Base-by-base conservation (phyloP, 805 yeast species). In the Metschnikowia rubicola region DNA sequence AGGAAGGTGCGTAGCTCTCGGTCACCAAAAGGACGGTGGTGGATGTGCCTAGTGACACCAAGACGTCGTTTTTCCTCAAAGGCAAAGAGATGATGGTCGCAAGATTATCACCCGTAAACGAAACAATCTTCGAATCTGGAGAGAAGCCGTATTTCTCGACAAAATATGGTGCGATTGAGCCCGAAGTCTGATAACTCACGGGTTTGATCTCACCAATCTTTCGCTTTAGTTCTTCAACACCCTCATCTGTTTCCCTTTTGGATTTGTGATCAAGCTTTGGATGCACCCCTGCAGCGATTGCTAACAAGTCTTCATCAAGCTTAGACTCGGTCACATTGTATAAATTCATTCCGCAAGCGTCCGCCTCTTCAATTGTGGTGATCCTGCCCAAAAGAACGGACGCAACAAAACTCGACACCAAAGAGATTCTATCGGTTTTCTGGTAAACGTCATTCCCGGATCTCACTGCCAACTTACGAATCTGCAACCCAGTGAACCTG, bases 321-420 rank as follows among this genome's bases (percentile, higher is more conserved):
- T 73, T 62, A 30, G 74, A 70, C 10, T 77, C 68, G n/a, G 68
- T 53, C 35, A 90, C 77, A 63, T 88, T 91, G 70, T 88, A 89
- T 39, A 90, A 59, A 58, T 91, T 91, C 94, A 89, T 89, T 10
- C 97, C 97, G 67, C 97, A 88, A 2, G 88, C 96, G 66, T 91
- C 97, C 11, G 88, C 81, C 57, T 84, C 84, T 56, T 90, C 97
- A 47, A 88, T 69, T 3, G 77, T 74, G 3, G 84, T 74, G 37
- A 86, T 70, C 45, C 71, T 57, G 9, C 95, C 95, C 36, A 83
- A 65, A 30, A 91, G 71, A 10, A 91, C 68, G 29, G 88, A 79
- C 6, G 92, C 83, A 30, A 89, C 67, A 59, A 90, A 90, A 45
- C 85, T 81, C 1, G 96, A 87, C 1, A 90, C 89, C 39, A 91